phyloP scores from a whole-genome alignment of 2,329 filamentous ascomycete genomes.

The Botrytis galanthina region DNA sequence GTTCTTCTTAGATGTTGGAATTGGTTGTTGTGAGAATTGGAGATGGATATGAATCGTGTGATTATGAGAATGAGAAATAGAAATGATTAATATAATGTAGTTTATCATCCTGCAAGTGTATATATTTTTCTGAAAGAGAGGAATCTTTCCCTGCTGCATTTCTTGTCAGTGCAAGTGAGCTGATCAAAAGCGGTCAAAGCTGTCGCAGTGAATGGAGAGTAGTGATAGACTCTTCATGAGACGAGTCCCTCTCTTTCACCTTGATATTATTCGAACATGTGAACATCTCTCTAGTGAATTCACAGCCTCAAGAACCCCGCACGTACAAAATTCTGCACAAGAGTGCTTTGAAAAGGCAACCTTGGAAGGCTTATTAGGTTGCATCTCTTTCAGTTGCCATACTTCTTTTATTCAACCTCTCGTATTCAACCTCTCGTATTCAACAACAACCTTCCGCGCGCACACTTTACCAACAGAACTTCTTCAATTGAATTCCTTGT shows the following conservation, averaged over 20 bases:
- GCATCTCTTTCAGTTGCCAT: not conserved
- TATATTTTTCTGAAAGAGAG: not conserved
- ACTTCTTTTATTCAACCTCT: not conserved
- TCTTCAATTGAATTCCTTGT: not conserved
- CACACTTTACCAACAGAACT: not conserved
- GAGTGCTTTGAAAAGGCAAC: not conserved
- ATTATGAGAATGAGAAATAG: not conserved
- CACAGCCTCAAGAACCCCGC: not conserved
- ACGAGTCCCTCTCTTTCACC: not conserved
- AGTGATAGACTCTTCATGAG: not conserved
- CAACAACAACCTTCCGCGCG: not conserved
- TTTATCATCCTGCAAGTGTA: not conserved
- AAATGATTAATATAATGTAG: not conserved
- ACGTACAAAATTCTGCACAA: not conserved
- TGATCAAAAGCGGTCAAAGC: not conserved
- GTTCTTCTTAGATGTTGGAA: not conserved
- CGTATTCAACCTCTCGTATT: not conserved
- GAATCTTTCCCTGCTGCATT: not conserved
- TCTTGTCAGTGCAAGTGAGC: not conserved
- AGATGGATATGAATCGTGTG: not conserved
- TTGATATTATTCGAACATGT: not conserved
- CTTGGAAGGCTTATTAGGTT: not conserved
- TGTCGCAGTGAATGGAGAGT: not conserved
- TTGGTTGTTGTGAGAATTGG: not conserved
- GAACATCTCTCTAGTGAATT: fast-evolving